A percentile compares a stretch with the other conserved stretches of the same genome.
These are phyloP conservation scores for Fagopyrum esculentum DNA, from an alignment of 148 eudicot species.

Conservation along the genomic window DNA sequence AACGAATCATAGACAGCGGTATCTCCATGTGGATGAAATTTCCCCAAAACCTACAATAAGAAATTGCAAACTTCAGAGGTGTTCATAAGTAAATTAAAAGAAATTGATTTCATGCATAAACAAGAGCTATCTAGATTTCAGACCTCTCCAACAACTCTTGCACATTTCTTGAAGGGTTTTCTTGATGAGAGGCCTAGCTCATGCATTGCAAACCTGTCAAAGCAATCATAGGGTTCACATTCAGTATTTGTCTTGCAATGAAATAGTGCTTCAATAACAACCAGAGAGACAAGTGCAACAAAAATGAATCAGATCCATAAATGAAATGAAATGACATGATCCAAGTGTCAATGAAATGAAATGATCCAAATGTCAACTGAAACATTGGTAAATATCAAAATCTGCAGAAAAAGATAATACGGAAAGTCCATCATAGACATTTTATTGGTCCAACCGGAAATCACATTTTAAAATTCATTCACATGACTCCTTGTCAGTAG, in stretches of 20 bases:
- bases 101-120: not conserved
- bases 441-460: not conserved
- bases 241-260: no score
- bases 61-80: slow-evolving; percentile 3
- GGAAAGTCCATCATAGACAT: not conserved
- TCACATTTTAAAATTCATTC: no score
- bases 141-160: slow-evolving; percentile 99
- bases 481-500: not conserved
- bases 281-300: no score
- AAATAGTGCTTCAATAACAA: no score
- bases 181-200: slow-evolving; percentile 93
- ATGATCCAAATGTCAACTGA: no score
- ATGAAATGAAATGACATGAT: no score
- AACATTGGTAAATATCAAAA: no score
- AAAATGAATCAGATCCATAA: no score
- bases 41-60: slow-evolving; percentile 72
- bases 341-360: no score
- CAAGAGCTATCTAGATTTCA: slow-evolving; percentile 10
- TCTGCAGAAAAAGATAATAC: no score
- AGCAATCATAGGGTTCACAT: not conserved
- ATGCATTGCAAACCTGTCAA: slow-evolving; percentile 86
- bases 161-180: slow-evolving; percentile 94
- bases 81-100: not conserved
- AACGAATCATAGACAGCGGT: slow-evolving; percentile 89
- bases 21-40: slow-evolving; percentile 98